Percentiles rank a stretch among this genome's conserved stretches.
These are phyloP conservation scores for Coniella vitis DNA, from an alignment of 2,329 filamentous ascomycete species.

Conservation along the genomic window DNA sequence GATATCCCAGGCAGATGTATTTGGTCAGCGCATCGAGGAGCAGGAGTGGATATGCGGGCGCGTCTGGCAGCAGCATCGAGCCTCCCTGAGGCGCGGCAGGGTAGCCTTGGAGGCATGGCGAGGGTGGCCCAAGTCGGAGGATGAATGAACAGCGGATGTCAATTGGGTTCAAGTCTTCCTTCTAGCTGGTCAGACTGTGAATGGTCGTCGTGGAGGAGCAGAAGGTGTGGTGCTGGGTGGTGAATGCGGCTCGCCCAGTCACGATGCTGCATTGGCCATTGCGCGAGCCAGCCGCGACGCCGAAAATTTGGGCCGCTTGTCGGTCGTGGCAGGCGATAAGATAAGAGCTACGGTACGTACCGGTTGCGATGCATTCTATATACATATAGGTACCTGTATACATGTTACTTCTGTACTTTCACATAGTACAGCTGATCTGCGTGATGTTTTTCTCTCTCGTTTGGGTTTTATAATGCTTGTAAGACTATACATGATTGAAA, in stretches of 20 bases:
- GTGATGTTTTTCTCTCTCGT: too few species aligned
- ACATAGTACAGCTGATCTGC: too few species aligned
- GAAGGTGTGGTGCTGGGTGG: not conserved
- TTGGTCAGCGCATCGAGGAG: constrained; percentile 4
- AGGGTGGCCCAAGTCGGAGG: not conserved
- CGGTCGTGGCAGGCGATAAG: constrained; percentile 1
- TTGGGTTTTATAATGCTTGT: too few species aligned
- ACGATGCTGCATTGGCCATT: not conserved
- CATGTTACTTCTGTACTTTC: too few species aligned
- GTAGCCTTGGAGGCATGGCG: constrained; percentile 15
- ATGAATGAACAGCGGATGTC: too few species aligned
- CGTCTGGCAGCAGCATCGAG: constrained; percentile 5
- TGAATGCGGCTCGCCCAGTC: not conserved
- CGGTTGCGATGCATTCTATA: not conserved
- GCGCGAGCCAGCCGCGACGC: not conserved
- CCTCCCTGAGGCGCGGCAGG: constrained; percentile 10
- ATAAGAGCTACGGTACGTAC: not conserved
- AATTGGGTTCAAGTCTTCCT: too few species aligned
- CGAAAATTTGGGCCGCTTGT: constrained; percentile 10
- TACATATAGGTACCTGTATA: too few species aligned
- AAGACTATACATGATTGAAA: too few species aligned
- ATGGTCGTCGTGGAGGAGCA: too few species aligned
- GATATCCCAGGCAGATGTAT: not conserved
- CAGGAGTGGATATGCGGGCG: not conserved
- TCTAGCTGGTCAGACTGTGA: too few species aligned